A percentile compares a stretch with the other conserved stretches of the same genome.
Evolutionary conservation across 2,329 filamentous ascomycete genomes (phyloP).

Genomic region (Sporothrix luriei): DNA sequence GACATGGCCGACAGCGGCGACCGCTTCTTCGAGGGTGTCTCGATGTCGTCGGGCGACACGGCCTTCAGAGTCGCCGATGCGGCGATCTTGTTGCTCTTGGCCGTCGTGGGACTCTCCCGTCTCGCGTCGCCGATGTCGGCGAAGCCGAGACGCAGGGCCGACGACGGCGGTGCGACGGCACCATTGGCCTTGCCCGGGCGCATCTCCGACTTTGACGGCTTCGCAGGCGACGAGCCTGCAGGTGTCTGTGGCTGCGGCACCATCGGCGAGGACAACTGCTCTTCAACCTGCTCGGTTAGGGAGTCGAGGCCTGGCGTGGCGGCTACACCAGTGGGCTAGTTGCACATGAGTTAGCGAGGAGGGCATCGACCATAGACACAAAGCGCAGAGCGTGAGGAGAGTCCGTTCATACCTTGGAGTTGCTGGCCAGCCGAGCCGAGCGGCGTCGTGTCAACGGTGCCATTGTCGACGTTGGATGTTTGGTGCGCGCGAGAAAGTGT

Average conservation of each 20-base stretch:
- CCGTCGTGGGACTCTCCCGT: constrained; percentile 26
- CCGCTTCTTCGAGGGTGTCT: constrained; percentile 35
- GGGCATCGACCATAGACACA: neutral
- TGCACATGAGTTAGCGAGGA: neutral
- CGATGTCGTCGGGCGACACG: neutral
- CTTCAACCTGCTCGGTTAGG: constrained; percentile 47
- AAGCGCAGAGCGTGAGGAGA: neutral
- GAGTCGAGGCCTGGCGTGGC: constrained; percentile 45
- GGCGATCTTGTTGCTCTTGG: constrained; percentile 44
- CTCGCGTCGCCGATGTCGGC: constrained; percentile 65
- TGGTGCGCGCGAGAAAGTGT: neutral
- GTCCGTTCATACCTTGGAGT: constrained; percentile 43
- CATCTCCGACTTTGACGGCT: constrained; percentile 80
- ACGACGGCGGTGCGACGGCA: constrained; percentile 75
- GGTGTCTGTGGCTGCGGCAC: constrained; percentile 56
- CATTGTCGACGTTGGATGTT: constrained; percentile 28
- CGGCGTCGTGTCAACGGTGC: constrained; percentile 43
- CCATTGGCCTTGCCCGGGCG: constrained; percentile 81
- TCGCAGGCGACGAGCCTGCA: constrained; percentile 63
- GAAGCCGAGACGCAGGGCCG: constrained; percentile 81
- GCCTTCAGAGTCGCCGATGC: constrained; percentile 42
- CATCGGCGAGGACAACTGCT: constrained; percentile 42
- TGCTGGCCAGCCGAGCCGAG: constrained; percentile 50
- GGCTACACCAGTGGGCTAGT: neutral
- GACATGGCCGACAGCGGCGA: constrained; percentile 53